Conservation (phyloP, 2,329 filamentous ascomycete genomes). For the Sphaerulina vaccinii region DNA sequence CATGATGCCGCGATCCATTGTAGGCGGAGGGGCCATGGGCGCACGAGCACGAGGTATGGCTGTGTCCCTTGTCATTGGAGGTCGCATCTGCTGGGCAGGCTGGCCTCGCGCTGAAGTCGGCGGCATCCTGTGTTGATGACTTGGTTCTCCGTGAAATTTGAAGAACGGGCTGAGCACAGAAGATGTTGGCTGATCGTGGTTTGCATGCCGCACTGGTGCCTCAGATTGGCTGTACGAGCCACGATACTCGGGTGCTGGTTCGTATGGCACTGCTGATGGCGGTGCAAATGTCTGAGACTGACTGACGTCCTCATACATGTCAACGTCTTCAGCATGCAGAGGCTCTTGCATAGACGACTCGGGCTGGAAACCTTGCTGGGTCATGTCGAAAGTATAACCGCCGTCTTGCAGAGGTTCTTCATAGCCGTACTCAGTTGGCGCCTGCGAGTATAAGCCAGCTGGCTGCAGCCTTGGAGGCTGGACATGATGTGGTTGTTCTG, state of each 20-base stretch:
- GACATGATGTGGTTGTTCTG: neutral
- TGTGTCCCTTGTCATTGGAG: no score
- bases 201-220: neutral
- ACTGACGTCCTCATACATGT: neutral
- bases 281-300: neutral
- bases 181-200: slow-evolving; percentile 14
- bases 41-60: neutral
- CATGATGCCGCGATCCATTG: neutral
- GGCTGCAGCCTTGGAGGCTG: neutral
- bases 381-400: neutral
- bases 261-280: neutral
- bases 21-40: neutral
- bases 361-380: neutral
- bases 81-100: neutral
- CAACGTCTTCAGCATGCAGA: neutral
- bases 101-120: neutral
- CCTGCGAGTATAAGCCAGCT: neutral
- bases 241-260: neutral
- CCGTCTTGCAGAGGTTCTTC: neutral
- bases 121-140: neutral
- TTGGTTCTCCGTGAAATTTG: slow-evolving; percentile 6
- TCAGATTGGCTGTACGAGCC: neutral
- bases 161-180: slow-evolving; percentile 45
- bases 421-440: neutral
- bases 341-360: neutral